Evolutionary conservation across 768 basidiomycete genomes (phyloP), one percentile per base, ranked within the genome.

Genomic region (Agrocybe chaxingu): DNA sequence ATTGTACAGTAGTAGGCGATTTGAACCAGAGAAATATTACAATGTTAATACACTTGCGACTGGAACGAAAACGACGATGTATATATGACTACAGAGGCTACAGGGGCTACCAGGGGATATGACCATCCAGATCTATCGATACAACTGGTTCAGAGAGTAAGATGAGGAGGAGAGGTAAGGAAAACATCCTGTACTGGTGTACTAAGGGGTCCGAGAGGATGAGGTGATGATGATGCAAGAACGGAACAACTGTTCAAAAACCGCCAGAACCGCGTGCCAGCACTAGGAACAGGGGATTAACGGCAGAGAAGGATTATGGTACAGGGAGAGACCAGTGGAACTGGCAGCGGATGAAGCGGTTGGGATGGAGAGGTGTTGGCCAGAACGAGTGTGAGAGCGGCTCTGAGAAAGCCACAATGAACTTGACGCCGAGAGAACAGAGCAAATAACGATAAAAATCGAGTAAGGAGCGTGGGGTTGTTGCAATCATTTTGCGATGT

Each of bases 181-280:
- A 24, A 24, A 24, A 24, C 3, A 24, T 24, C 36, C 24, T 41
- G 38, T 34, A n/a, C 40, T 30, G 31, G 9, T 47, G 47, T 35
- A 46, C 32, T 47, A 38, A 55, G 31, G 30, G 31, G 31, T 18
- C 37, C 9, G 18, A 32, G 35, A 29, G 36, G 46, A 40, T 24
- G 18, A 46, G 19, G 38, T 34, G 30, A 44, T 9, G 9, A n/a
- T 8, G 36, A 34, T 18, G 5, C 11, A 18, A 18, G 7, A 32
- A 42, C 35, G 11, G 29, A 49, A 40, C 11, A 38, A 31, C 46
- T 30, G 50, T 34, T 38, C 51, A n/a, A 12, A 29, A 30, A 38
- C 46, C 42, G 45, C 37, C 47, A 50, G 50, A 34, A 18, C 47
- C 46, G 50, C 46, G 46, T 44, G 42, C 46, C 47, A 51, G 46